These are phyloP conservation scores for Metahyphopichia silvanorum DNA, from an alignment of 805 yeast species.

Conservation along the genomic window DNA sequence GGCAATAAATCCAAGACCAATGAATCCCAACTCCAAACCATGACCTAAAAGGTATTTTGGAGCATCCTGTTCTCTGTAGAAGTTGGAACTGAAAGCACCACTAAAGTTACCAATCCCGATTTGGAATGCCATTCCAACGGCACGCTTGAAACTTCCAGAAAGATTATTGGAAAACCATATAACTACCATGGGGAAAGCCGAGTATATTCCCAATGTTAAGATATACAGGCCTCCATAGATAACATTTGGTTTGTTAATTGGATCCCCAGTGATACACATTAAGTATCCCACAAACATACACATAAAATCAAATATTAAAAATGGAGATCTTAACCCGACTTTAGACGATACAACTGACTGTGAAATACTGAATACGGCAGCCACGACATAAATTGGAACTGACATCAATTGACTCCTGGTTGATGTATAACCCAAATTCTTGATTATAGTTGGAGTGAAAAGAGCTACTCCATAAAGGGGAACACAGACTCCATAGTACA, in stretches of 20 bases:
- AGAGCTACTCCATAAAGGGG: slow-evolving; percentile 38
- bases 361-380: slow-evolving; percentile 24
- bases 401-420: slow-evolving; percentile 42
- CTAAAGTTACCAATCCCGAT: slow-evolving; percentile 38
- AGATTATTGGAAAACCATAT: slow-evolving; percentile 36
- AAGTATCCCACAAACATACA: slow-evolving; percentile 31
- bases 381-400: slow-evolving; percentile 40
- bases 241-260: slow-evolving; percentile 16
- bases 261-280: slow-evolving; percentile 23
- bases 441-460: slow-evolving; percentile 44
- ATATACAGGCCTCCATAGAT: slow-evolving; percentile 30
- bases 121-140: slow-evolving; percentile 37
- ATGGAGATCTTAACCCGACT: slow-evolving; percentile 27
- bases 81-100: slow-evolving; percentile 33
- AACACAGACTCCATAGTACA: slow-evolving; percentile 25
- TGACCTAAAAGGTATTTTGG: slow-evolving; percentile 30
- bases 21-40: slow-evolving; percentile 27
- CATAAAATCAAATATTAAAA: slow-evolving; percentile 16
- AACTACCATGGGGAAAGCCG: slow-evolving; percentile 27
- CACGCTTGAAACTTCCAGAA: slow-evolving; percentile 32
- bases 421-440: slow-evolving; percentile 40
- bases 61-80: slow-evolving; percentile 23
- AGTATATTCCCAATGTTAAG: slow-evolving; percentile 25
- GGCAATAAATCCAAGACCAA: slow-evolving; percentile 24
- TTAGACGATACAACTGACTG: slow-evolving; percentile 24